These are phyloP conservation scores for Neurospora tetraspora DNA, from an alignment of 495 filamentous ascomycete genomes.

Conservation along the genomic window DNA sequence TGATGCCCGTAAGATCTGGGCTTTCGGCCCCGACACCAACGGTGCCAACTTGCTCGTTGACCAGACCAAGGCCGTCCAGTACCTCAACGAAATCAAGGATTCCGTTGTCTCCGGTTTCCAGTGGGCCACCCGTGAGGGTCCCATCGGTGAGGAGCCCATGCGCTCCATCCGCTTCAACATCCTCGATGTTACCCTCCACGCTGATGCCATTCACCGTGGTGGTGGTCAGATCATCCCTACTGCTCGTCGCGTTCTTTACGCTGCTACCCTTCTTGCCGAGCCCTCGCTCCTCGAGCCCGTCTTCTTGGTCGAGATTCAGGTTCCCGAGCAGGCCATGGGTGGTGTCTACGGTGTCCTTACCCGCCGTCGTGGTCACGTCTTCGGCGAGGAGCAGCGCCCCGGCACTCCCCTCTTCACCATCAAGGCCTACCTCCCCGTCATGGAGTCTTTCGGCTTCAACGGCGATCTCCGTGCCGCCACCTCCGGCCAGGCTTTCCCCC, in stretches of 20 bases:
- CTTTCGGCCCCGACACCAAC: constrained; percentile 95
- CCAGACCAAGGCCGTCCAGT: constrained; percentile 99
- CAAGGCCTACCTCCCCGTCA: constrained; percentile 98
- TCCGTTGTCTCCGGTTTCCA: constrained; percentile 99
- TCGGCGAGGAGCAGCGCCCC: constrained; percentile 93
- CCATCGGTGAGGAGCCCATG: constrained; percentile 97
- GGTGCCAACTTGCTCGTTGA: constrained; percentile 98
- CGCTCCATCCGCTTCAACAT: constrained; percentile 96
- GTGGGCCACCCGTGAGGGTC: constrained; percentile 97
- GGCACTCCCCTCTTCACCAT: constrained; percentile 99
- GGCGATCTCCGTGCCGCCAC: constrained; percentile 89
- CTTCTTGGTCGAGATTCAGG: constrained; percentile 98
- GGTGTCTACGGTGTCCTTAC: constrained; percentile 99
- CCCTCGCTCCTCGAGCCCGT: constrained; percentile 91
- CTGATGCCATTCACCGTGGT: constrained; percentile 98
- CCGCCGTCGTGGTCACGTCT: constrained; percentile 96
- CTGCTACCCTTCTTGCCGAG: constrained; percentile 80
- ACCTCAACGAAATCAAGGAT: constrained; percentile 99
- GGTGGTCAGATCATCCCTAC: constrained; percentile 99
- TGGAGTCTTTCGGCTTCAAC: constrained; percentile 99
- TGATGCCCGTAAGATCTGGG: constrained; percentile 99
- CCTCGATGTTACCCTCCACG: constrained; percentile 98
- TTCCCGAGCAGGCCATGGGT: constrained; percentile 97
- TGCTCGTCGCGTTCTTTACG: constrained; percentile 93
- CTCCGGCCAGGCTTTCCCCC: constrained; percentile 96